Percentiles rank a stretch among this genome's conserved stretches.
These are phyloP conservation scores for Microthyrium microscopicum DNA, from an alignment of 2,329 filamentous ascomycete species.

Conservation along the genomic window DNA sequence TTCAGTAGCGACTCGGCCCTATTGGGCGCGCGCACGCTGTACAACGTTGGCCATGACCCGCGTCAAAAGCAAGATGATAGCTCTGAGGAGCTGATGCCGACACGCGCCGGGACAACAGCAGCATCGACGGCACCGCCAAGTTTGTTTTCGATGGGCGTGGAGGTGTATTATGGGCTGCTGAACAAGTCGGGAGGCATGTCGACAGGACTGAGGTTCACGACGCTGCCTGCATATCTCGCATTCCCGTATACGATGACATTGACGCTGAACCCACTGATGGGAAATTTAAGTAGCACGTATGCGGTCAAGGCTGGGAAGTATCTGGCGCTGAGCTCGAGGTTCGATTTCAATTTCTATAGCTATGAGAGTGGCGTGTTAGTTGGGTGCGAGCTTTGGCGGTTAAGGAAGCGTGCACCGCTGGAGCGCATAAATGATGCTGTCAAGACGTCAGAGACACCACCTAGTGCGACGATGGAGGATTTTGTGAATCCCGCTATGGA, in stretches of 20 bases:
- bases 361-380: slow-evolving; percentile 91
- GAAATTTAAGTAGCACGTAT: slow-evolving; percentile 80
- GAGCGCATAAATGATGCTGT: not conserved
- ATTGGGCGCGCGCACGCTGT: slow-evolving; percentile 72
- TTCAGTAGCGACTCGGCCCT: slow-evolving; percentile 86
- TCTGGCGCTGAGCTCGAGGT: slow-evolving; percentile 71
- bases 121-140: slow-evolving; percentile 30
- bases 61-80: slow-evolving; percentile 16
- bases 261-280: slow-evolving; percentile 87
- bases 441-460: slow-evolving; percentile 4
- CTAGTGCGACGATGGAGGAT: slow-evolving; percentile 20
- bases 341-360: slow-evolving; percentile 96
- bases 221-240: slow-evolving; percentile 60
- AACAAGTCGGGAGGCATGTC: slow-evolving; percentile 91
- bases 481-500: slow-evolving; percentile 25
- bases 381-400: slow-evolving; percentile 85
- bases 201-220: slow-evolving; percentile 76
- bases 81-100: slow-evolving; percentile 13
- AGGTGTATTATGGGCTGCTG: slow-evolving; percentile 86
- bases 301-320: slow-evolving; percentile 73
- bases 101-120: slow-evolving; percentile 10
- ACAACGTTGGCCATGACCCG: slow-evolving; percentile 77
- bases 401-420: no score
- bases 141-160: slow-evolving; percentile 74
- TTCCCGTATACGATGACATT: slow-evolving; percentile 88